Evolutionary conservation across 768 basidiomycete genomes (phyloP).

Genomic region (Lentinula detonsa): DNA sequence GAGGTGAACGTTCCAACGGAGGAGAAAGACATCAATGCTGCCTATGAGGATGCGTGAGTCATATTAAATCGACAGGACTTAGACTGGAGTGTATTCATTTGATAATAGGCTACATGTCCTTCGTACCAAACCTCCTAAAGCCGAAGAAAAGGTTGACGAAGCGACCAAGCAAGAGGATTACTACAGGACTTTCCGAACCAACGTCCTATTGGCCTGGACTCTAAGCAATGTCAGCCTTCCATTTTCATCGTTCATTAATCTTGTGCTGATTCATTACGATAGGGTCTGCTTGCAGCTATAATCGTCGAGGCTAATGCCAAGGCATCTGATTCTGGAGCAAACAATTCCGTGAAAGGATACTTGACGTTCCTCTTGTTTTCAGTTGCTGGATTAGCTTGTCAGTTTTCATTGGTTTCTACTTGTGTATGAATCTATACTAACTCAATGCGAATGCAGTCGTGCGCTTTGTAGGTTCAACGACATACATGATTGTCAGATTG

Average conservation of each 20-base stretch:
- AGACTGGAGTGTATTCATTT: neutral
- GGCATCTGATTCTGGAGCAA: conserved; percentile 39
- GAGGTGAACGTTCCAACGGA: conserved; percentile 82
- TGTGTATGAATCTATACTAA: neutral
- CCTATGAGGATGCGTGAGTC: conserved; percentile 78
- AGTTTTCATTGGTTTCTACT: conserved; percentile 26
- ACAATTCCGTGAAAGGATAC: conserved; percentile 68
- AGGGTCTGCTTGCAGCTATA: conserved; percentile 69
- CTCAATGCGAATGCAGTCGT: conserved; percentile 45
- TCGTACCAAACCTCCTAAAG: conserved; percentile 71
- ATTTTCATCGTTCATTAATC: neutral
- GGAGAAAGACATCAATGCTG: conserved; percentile 82
- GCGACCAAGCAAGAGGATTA: conserved; percentile 76
- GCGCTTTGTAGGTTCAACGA: conserved; percentile 76
- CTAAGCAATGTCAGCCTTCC: conserved; percentile 63
- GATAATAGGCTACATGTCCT: conserved; percentile 55
- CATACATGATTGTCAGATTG: conserved; percentile 79
- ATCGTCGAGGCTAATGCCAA: conserved; percentile 55
- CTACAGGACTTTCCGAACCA: conserved; percentile 86
- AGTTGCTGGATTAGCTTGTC: conserved; percentile 82
- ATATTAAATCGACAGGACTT: neutral
- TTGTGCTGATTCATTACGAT: neutral
- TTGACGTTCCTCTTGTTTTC: conserved; percentile 88
- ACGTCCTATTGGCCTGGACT: conserved; percentile 88
- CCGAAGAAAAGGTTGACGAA: conserved; percentile 53